Conservation (phyloP, 2,329 filamentous ascomycete species). For the Truncatella angustata region DNA sequence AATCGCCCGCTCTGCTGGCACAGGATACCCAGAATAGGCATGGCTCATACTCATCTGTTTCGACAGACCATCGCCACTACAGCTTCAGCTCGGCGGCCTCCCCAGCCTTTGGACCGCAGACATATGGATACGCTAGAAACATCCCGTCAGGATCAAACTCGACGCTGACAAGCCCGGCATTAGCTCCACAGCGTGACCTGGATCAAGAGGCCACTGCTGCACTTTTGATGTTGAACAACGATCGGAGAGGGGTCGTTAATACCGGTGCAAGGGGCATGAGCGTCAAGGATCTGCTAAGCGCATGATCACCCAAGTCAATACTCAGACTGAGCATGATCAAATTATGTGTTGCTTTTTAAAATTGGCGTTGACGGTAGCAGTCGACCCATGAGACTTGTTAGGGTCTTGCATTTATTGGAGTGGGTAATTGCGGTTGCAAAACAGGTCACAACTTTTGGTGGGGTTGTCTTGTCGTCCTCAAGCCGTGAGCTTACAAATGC, state of each 20-base stretch:
- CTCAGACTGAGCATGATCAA: too few relatives aligned
- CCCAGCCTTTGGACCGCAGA: slow-evolving; percentile 41
- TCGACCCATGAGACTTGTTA: too few relatives aligned
- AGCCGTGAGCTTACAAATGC: too few relatives aligned
- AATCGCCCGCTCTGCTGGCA: slow-evolving; percentile 50
- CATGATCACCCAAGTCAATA: slow-evolving; percentile 25
- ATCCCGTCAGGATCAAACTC: slow-evolving; percentile 43
- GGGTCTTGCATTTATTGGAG: too few relatives aligned
- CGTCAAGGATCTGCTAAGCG: slow-evolving; percentile 52
- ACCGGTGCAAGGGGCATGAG: slow-evolving; percentile 46
- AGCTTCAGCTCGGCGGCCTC: slow-evolving; percentile 42
- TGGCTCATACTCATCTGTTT: slow-evolving; percentile 54
- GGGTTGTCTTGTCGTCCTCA: too few relatives aligned
- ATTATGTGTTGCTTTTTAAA: not conserved
- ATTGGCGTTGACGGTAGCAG: not conserved
- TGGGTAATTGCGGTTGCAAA: too few relatives aligned
- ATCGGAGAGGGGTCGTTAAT: slow-evolving; percentile 56
- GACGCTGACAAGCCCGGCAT: slow-evolving; percentile 56
- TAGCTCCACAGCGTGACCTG: slow-evolving; percentile 54
- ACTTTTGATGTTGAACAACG: slow-evolving; percentile 81
- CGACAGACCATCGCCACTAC: slow-evolving; percentile 43
- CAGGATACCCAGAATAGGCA: slow-evolving; percentile 45
- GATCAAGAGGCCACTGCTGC: slow-evolving; percentile 83
- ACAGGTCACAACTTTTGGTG: too few relatives aligned
- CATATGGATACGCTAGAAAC: slow-evolving; percentile 37